Evolutionary conservation across 2,329 filamentous ascomycete genomes (phyloP).

Genomic region (Aspergillus latus): DNA sequence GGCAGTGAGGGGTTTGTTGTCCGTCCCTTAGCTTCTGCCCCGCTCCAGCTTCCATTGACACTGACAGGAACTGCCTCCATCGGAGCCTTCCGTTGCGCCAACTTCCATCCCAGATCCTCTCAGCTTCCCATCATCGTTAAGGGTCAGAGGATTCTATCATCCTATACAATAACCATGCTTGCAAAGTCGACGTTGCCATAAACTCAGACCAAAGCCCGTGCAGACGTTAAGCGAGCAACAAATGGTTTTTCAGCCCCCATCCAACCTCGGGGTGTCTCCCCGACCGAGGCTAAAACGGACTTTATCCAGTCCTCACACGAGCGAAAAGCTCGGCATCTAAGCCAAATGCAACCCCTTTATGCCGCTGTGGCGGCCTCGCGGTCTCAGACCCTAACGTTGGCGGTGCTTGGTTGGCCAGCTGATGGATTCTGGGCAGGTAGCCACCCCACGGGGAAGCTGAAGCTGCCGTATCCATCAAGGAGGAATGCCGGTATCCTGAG

Average conservation of each 20-base stretch:
- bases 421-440: background rate
- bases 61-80: background rate
- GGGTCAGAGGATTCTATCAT: background rate
- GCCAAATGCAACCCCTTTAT: background rate
- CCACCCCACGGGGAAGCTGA: conserved; percentile 13
- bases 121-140: background rate
- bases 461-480: conserved; percentile 9
- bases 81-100: background rate
- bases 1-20: background rate
- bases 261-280: conserved; percentile 8
- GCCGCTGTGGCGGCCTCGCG: conserved; percentile 6
- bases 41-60: conserved; percentile 1
- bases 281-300: conserved; percentile 2
- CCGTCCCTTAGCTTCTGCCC: background rate
- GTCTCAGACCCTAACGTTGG: conserved; percentile 6
- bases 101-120: background rate
- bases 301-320: conserved; percentile 11
- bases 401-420: background rate
- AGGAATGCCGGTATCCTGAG: conserved; percentile 2
- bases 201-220: background rate
- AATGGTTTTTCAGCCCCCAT: background rate
- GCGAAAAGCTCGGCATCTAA: conserved; percentile 8
- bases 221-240: background rate
- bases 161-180: background rate
- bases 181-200: background rate